Evolutionary conservation across 1,139 yeast species (phyloP), one percentile per base, ranked within the genome.

Genomic region (Blastobotrys buckinghamii): DNA sequence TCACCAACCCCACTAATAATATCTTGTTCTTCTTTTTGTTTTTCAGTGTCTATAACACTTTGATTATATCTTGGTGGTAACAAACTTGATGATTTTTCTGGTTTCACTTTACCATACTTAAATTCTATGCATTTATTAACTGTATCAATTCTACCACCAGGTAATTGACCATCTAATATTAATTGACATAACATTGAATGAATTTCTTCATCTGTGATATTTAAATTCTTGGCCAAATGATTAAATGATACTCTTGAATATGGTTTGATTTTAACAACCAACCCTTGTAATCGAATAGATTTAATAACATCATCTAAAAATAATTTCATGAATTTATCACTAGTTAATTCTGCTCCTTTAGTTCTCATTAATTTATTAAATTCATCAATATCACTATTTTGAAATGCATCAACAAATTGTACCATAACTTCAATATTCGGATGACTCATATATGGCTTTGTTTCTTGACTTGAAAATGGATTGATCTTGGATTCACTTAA

Each of bases 401-500:
- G 67, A 51, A 75, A 67, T 1, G 68, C 67, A 7, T 66, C 66
- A 2, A 72, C 65, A 27, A 77, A 55, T 8, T 59, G 53, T 43
- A 69, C 69, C 64, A 69, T 66, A 19, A 63, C 66, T 13, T 56
- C 48, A 24, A 74, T 62, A 26, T 67, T 66, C 9, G 71, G 67
- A 44, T 71, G 66, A 39, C 69, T 66, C 49, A 65, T 59, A 55
- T 71, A 74, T 24, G 73, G 74, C 54, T 70, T 69, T 1, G 75
- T 70, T 51, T 74, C 78, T 54, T 71, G 77, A 17, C 75, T 70
- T 37, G 73, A 77, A 60, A 84, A 83, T 0, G 89, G 88, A 57
- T 82, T 81, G 52, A 84, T 78, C 45, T 72, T 76, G 49, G 79
- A 77, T 53, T 79, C 82, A 15, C 85, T 76, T 43, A 86, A 66